Evolutionary conservation across 352 stramenopile species (phyloP).

Genomic region (Globisporangium spinosum): DNA sequence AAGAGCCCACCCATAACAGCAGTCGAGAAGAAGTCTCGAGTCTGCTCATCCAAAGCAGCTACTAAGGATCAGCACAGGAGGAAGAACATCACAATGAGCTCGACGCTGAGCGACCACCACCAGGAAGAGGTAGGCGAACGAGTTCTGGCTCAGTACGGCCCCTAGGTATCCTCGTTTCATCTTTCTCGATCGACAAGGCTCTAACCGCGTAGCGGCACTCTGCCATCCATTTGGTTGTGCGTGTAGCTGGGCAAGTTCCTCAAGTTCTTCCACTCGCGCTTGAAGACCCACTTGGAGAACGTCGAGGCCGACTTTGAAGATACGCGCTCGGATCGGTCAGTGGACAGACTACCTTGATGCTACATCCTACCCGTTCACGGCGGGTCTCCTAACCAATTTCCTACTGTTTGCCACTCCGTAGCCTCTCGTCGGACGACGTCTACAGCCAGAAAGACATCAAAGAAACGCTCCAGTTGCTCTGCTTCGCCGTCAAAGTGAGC

Average conservation of each 20-base stretch:
- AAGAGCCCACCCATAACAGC: not conserved
- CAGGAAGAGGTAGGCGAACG: constrained; percentile 49
- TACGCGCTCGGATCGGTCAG: constrained; percentile 58
- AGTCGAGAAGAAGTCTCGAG: not conserved
- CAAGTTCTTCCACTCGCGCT: constrained; percentile 81
- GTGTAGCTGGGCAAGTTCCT: constrained; percentile 72
- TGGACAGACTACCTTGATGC: too few species aligned
- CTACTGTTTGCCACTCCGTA: constrained; percentile 10
- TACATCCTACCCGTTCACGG: too few species aligned
- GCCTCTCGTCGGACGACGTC: constrained; percentile 71
- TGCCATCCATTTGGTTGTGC: not conserved
- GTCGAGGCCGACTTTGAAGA: constrained; percentile 85
- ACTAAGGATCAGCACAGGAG: not conserved
- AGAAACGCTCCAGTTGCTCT: constrained; percentile 68
- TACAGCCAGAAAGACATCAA: constrained; percentile 84
- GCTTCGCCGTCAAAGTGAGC: constrained; percentile 71
- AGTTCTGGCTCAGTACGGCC: not conserved
- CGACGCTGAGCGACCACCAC: constrained; percentile 44
- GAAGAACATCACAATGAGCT: constrained; percentile 17
- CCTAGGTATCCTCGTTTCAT: not conserved
- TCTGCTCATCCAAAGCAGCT: not conserved
- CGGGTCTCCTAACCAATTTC: not conserved
- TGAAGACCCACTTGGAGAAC: constrained; percentile 75
- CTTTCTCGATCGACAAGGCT: not conserved
- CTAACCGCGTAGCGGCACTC: too few species aligned